Evolutionary conservation across 768 basidiomycete species (phyloP).

Genomic region (Boletus patriciae): DNA sequence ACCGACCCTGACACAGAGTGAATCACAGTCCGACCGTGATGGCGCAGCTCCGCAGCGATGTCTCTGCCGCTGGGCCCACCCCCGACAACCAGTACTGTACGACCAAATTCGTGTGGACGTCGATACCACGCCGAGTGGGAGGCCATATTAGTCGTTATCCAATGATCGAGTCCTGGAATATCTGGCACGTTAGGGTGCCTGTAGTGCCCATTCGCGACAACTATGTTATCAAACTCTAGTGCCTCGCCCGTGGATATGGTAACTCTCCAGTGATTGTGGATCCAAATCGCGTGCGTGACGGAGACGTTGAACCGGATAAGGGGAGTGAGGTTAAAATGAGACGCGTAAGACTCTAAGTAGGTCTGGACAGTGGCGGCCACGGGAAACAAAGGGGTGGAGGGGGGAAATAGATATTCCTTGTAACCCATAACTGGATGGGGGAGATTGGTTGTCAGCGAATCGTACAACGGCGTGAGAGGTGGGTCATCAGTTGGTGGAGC

Average conservation of each 20-base stretch:
- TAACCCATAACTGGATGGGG: slow-evolving; percentile 80
- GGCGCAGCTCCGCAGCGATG: slow-evolving; percentile 58
- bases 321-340: slow-evolving; percentile 56
- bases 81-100: slow-evolving; percentile 47
- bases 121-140: slow-evolving; percentile 72
- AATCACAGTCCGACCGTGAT: slow-evolving; percentile 46
- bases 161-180: slow-evolving; percentile 57
- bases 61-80: slow-evolving; percentile 70
- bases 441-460: slow-evolving; percentile 79
- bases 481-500: slow-evolving; percentile 49
- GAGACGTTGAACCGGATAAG: slow-evolving; percentile 62
- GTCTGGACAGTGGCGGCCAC: slow-evolving; percentile 54
- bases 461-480: slow-evolving; percentile 71
- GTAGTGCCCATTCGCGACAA: slow-evolving; percentile 80
- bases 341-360: slow-evolving; percentile 71
- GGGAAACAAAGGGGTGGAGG: slow-evolving; percentile 71
- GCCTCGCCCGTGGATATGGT: slow-evolving; percentile 39
- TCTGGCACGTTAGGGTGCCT: slow-evolving; percentile 60
- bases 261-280: slow-evolving; percentile 49
- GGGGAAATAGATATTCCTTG: slow-evolving; percentile 62
- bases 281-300: slow-evolving; percentile 50
- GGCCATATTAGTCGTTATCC: slow-evolving; percentile 54
- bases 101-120: slow-evolving; percentile 41
- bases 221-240: slow-evolving; percentile 56
- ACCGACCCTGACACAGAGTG: slow-evolving; percentile 49